Percentiles rank a stretch among this genome's conserved stretches.
Evolutionary conservation across 2,329 filamentous ascomycete species (phyloP).

Genomic region (Alternaria ventricosa): DNA sequence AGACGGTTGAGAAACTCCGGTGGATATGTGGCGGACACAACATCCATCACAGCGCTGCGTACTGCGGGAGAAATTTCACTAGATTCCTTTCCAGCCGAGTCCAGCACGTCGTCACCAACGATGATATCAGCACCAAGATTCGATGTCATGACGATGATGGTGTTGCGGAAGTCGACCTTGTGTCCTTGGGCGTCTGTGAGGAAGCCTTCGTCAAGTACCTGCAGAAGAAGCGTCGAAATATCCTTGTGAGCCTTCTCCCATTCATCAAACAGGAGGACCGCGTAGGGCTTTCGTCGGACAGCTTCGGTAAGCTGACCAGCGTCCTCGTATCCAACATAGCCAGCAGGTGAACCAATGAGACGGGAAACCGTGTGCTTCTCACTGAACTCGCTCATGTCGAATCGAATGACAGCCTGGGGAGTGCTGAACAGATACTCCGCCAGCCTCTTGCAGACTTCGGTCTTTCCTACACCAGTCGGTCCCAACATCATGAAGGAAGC

Average conservation of each 20-base stretch:
- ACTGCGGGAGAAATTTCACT: constrained; percentile 76
- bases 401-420: constrained; percentile 86
- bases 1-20: constrained; percentile 97
- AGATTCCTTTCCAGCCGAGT: constrained; percentile 60
- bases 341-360: constrained; percentile 89
- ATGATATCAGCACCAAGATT: constrained; percentile 94
- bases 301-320: constrained; percentile 96
- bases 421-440: constrained; percentile 93
- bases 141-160: constrained; percentile 93
- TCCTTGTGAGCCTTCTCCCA: constrained; percentile 98
- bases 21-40: constrained; percentile 76
- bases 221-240: constrained; percentile 87
- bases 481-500: constrained; percentile 98
- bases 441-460: constrained; percentile 95
- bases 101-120: constrained; percentile 72
- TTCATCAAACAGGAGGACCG: constrained; percentile 93
- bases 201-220: constrained; percentile 95
- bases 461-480: constrained; percentile 96
- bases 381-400: constrained; percentile 98
- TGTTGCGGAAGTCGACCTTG: constrained; percentile 96
- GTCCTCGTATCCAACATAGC: constrained; percentile 96
- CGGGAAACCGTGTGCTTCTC: constrained; percentile 96
- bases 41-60: constrained; percentile 84
- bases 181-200: constrained; percentile 94
- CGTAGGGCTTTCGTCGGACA: constrained; percentile 92